Conservation (phyloP, 208 protist species). For the Trypanosoma platydactyli region DNA sequence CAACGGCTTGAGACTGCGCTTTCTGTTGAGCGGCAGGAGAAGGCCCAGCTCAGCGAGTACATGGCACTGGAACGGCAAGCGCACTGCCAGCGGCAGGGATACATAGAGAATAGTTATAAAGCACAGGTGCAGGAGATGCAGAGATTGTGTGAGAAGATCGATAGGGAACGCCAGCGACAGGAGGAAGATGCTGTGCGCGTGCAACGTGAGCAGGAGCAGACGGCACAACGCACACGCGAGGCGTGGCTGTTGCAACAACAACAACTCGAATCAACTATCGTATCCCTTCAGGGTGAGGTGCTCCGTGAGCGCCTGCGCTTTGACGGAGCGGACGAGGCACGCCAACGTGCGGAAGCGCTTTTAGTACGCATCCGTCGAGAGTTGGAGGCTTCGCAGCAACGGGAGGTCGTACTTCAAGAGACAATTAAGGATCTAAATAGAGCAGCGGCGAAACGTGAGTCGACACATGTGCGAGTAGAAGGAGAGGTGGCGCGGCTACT, state of each 20-base stretch:
- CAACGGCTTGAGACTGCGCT: constrained; percentile 25
- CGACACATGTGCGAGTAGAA: constrained; percentile 33
- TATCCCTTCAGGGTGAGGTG: constrained; percentile 25
- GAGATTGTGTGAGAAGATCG: constrained; percentile 19
- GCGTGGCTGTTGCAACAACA: constrained; percentile 14
- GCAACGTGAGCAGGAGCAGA: not conserved
- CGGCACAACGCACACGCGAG: constrained; percentile 6
- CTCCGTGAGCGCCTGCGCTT: constrained; percentile 24
- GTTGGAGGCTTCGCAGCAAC: constrained; percentile 20
- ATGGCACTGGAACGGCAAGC: constrained; percentile 16
- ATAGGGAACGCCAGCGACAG: constrained; percentile 12
- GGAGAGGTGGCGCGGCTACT: constrained; percentile 28
- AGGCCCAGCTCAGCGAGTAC: not conserved
- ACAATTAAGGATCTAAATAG: constrained; percentile 30
- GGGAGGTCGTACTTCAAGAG: constrained; percentile 27
- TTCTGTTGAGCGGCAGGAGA: constrained; percentile 22
- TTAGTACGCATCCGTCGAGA: constrained; percentile 34
- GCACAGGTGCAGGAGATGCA: constrained; percentile 26
- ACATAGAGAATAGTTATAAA: constrained; percentile 17
- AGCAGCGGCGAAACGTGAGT: constrained; percentile 17
- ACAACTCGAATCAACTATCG: constrained; percentile 25
- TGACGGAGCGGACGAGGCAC: constrained; percentile 22
- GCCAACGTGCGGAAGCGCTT: constrained; percentile 30
- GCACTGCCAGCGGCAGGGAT: constrained; percentile 6
- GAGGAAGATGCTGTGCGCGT: constrained; percentile 3